A percentile compares a stretch with the other conserved stretches of the same genome.
Conservation (phyloP, 768 basidiomycete species). For the Pholiota molesta region DNA sequence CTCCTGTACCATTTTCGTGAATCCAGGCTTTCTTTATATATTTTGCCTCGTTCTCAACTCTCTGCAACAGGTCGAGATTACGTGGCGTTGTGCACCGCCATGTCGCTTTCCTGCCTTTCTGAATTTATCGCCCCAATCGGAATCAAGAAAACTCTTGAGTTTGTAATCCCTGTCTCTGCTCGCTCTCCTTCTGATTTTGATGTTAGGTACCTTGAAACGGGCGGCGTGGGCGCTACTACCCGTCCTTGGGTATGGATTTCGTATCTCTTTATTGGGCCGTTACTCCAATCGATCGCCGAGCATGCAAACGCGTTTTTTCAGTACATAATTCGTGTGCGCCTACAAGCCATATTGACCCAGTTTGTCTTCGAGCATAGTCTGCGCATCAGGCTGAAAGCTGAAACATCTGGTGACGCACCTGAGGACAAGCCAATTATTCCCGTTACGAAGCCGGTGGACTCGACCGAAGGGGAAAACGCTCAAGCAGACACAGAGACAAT, state of each 20-base stretch:
- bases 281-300: constrained; percentile 42
- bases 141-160: constrained; percentile 46
- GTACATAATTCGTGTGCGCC: constrained; percentile 41
- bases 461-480: neutral
- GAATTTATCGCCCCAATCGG: constrained; percentile 43
- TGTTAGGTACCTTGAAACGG: constrained; percentile 57
- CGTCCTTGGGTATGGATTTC: constrained; percentile 75
- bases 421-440: neutral
- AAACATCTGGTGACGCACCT: constrained; percentile 21
- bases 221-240: constrained; percentile 47
- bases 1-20: constrained; percentile 39
- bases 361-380: constrained; percentile 51
- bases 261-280: constrained; percentile 52
- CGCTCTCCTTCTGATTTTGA: neutral
- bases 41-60: neutral
- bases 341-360: constrained; percentile 47
- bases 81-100: constrained; percentile 28
- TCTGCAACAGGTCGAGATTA: constrained; percentile 30
- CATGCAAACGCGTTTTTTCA: constrained; percentile 57
- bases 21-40: neutral
- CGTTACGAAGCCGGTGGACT: neutral
- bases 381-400: constrained; percentile 63
- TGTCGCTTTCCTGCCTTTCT: constrained; percentile 28
- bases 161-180: constrained; percentile 2
- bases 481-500: neutral